phyloP scores from a whole-genome alignment of 768 basidiomycete genomes.

The Boletus subcaerulescens region DNA sequence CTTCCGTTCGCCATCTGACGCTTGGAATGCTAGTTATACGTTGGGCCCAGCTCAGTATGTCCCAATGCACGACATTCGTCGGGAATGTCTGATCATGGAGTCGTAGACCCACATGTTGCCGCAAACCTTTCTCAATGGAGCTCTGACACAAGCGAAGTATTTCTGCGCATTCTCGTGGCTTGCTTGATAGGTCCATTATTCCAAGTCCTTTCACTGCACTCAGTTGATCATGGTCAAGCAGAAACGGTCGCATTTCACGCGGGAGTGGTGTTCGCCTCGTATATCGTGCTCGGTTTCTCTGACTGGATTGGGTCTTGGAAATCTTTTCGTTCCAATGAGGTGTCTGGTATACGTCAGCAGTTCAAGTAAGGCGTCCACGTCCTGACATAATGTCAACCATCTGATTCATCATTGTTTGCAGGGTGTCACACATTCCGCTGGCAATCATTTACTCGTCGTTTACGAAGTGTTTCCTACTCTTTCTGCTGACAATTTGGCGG shows the following conservation, averaged over 20 bases:
- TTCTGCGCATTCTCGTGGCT: conserved; percentile 60
- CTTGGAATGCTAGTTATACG: conserved; percentile 55
- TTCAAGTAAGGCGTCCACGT: conserved; percentile 45
- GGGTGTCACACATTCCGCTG: conserved; percentile 74
- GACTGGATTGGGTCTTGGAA: conserved; percentile 34
- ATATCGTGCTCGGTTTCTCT: conserved; percentile 44
- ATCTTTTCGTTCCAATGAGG: conserved; percentile 11
- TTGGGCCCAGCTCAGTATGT: conserved; percentile 68
- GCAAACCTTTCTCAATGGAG: conserved; percentile 49
- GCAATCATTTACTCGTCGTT: conserved; percentile 80
- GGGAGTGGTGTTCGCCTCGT: conserved; percentile 60
- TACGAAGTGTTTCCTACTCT: conserved; percentile 80
- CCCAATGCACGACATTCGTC: not conserved
- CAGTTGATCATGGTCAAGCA: conserved; percentile 24
- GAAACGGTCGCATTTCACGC: conserved; percentile 76
- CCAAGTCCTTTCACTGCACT: not conserved
- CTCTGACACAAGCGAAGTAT: conserved; percentile 44
- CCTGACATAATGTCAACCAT: not conserved
- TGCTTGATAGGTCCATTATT: conserved; percentile 54
- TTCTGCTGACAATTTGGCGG: conserved; percentile 77
- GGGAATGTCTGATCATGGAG: not conserved
- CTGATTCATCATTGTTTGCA: conserved; percentile 22
- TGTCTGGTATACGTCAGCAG: conserved; percentile 57
- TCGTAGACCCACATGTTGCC: conserved; percentile 40
- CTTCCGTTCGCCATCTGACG: conserved; percentile 2